Base-by-base conservation (phyloP, 2,329 filamentous ascomycete species). In the Myriangium duriaei region DNA sequence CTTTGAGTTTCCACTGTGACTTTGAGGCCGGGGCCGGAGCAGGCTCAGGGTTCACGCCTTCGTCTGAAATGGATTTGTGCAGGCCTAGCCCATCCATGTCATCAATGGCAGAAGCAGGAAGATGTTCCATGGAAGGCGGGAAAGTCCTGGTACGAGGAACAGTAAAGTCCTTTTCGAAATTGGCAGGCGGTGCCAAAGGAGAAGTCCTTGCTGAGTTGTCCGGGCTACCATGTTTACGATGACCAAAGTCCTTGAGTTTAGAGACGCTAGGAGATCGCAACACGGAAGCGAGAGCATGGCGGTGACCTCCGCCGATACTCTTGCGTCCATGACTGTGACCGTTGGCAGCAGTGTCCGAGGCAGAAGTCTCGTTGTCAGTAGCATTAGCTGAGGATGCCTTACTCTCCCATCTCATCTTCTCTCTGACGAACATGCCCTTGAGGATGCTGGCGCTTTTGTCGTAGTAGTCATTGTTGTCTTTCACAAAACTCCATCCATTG, bases 401-500 rank as follows among this genome's bases (percentile, higher is more conserved):
- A 26, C 30, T 39, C 39, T 63, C 61, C 48, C 69, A 72, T 26
- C 74, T 72, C 37, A 75, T 61, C 51, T 78, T 84, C 58, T 95
- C 88, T 46, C 76, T 76, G 46, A 92, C 68, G 48, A 98, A 96
- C 55, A 92, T 83, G 5, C 91, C 79, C 53, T 79, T 83, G 36
- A 98, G 65, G 34, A 96, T 94, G 42, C 69, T 78, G 14, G 91
- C 77, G 49, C 81, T 91, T 52, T 85, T 84, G 52, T 96, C 83
- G 57, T 98, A 98, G 59, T 98, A 98, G 43, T 93, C 87, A 45
- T 95, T 88, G 51, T 98, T 98, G 58, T 98, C 92, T 58, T 98
- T 98, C 58, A 98, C 91, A 52, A 98, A 98, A 55, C 88, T 96
- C 92, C 92, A 98, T 10, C 91, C 91, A 57, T 98, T 98, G 50